A percentile compares a stretch with the other conserved stretches of the same genome.
phyloP scores from a whole-genome alignment of 768 basidiomycete species.

The Pulveroboletus sp. region DNA sequence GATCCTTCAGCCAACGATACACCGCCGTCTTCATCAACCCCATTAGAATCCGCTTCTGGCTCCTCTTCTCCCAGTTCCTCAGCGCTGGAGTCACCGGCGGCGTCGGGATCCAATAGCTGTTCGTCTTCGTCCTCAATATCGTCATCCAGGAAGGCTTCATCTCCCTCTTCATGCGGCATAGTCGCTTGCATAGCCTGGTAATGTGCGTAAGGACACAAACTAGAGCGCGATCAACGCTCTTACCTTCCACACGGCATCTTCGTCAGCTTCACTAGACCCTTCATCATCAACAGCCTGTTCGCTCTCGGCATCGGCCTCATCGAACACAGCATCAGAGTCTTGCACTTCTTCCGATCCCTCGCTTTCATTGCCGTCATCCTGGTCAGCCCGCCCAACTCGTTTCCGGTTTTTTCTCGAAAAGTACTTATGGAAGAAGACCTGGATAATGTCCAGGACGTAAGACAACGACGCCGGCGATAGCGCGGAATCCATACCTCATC shows the following conservation, averaged over 20 bases:
- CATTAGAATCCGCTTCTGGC: slow-evolving; percentile 26
- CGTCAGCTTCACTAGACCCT: slow-evolving; percentile 48
- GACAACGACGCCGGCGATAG: background rate
- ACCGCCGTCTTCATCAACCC: slow-evolving; percentile 34
- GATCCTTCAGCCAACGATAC: slow-evolving; percentile 63
- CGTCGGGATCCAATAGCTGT: slow-evolving; percentile 26
- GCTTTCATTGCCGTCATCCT: slow-evolving; percentile 27
- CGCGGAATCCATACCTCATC: slow-evolving; percentile 61
- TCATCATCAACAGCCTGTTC: slow-evolving; percentile 39
- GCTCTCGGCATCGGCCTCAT: slow-evolving; percentile 17
- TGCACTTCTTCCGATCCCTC: slow-evolving; percentile 21
- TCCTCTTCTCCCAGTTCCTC: slow-evolving; percentile 33
- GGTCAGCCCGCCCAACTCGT: slow-evolving; percentile 44
- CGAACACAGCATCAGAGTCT: slow-evolving; percentile 21
- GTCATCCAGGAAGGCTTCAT: slow-evolving; percentile 41
- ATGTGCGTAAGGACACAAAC: background rate
- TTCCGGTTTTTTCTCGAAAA: slow-evolving; percentile 70
- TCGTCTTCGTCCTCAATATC: slow-evolving; percentile 32
- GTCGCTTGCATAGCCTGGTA: slow-evolving; percentile 84
- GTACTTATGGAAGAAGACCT: slow-evolving; percentile 92
- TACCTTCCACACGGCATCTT: slow-evolving; percentile 90
- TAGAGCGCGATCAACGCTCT: background rate
- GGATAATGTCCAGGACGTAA: background rate
- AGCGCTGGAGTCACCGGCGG: slow-evolving; percentile 31
- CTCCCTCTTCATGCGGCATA: slow-evolving; percentile 62